Evolutionary conservation across 2,329 filamentous ascomycete genomes (phyloP), one percentile per base, ranked within the genome.

Genomic region (Fusarium pseudoanthophilum): DNA sequence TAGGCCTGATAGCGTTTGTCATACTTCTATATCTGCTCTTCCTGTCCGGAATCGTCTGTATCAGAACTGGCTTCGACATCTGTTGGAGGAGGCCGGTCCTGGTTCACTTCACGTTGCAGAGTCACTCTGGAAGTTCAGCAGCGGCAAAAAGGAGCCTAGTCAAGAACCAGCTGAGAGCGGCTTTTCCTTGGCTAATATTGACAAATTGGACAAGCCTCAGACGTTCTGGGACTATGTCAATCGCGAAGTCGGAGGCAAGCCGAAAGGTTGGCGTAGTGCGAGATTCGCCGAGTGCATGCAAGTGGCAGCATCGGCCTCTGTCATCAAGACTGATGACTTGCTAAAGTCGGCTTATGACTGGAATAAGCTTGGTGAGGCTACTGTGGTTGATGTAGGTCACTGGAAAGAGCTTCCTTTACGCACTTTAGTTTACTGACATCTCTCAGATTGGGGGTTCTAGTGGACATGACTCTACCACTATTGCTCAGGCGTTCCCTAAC

Each of bases 21-120:
- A 84, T 64, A 82, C 79, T 1, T 80, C 82, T 18, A 74, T 79
- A 5, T 83, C 83, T 6, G 81, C 82, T 9, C 78, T 78, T 7
- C 64, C 82, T 21, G 79, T 78, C 5, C 78, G 75, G 30, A 72
- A 79, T 11, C 57, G 70, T 1, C 74, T 77, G 4, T 68, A 82
- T 20, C 71, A 72, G 14, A 43, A 48, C 24, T 74, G 60, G 43
- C 73, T 84, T 9, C 76, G 77, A 10, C 79, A 81, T 24, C 74
- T 79, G n/a, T 62, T 83, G 7, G 80, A 83, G 55, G 79, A 82
- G 37, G 76, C 77, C 1, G 78, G 81, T 15, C 78, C 81, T 6
- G 79, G 77, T 2, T 75, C 78, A 63, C 74, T 79, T 63, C 60
- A 80, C 11, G 61, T 82, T 55, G 67, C 77, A 32, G 72, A 79